phyloP scores from a whole-genome alignment of 1,284 basidiomycete species.

The Melanopsichium pennsylvanicum region DNA sequence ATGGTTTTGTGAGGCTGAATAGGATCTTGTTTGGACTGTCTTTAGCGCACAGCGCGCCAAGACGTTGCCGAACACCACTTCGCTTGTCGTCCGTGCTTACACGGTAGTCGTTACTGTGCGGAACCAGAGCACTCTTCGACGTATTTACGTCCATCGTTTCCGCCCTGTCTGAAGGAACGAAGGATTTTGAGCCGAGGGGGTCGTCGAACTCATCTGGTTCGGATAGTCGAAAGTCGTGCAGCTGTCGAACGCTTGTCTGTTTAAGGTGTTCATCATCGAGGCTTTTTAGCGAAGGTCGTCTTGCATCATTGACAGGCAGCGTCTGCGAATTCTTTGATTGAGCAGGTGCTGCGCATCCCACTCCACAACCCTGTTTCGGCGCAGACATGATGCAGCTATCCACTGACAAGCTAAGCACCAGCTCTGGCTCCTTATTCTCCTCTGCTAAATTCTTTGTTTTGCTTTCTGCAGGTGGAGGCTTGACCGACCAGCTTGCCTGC shows the following conservation, averaged over 20 bases:
- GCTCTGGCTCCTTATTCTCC: conserved; percentile 1
- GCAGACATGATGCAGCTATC: conserved; percentile 11
- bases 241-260: conserved; percentile 14
- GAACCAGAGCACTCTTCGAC: background rate
- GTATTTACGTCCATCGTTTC: background rate
- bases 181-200: background rate
- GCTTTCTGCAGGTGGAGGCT: background rate
- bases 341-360: background rate
- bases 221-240: conserved; percentile 28
- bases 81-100: background rate
- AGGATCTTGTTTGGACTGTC: conserved; percentile 7
- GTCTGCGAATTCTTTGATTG: background rate
- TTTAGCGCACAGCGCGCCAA: background rate
- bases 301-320: background rate
- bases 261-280: background rate
- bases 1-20: conserved; percentile 1
- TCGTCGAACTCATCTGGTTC: conserved; percentile 4
- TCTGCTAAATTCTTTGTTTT: background rate
- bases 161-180: background rate
- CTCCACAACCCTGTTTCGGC: background rate
- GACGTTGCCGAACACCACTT: background rate
- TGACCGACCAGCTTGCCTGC: conserved; percentile 14
- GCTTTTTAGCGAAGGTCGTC: background rate
- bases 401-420: conserved; percentile 15
- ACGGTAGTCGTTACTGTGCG: background rate